A percentile compares a stretch with the other conserved stretches of the same genome.
These are phyloP conservation scores for Farysia itapuensis DNA, from an alignment of 1,284 basidiomycete species.

Conservation along the genomic window DNA sequence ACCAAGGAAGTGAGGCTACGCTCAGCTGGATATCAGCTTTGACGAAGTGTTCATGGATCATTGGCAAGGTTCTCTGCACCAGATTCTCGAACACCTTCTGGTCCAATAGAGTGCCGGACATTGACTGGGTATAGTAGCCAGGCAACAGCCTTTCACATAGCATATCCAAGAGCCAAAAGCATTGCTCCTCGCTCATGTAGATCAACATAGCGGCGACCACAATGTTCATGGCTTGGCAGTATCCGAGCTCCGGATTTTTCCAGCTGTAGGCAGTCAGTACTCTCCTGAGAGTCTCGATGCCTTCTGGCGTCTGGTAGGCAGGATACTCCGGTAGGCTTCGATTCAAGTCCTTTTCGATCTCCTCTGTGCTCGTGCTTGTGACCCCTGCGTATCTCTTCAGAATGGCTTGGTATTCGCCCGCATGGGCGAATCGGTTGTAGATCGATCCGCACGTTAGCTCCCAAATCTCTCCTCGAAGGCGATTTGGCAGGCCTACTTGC, in stretches of 20 bases:
- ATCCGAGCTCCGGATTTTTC: constrained; percentile 79
- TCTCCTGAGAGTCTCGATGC: constrained; percentile 70
- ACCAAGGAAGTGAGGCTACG: constrained; percentile 97
- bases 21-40: constrained; percentile 92
- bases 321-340: constrained; percentile 63
- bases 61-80: constrained; percentile 72
- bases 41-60: constrained; percentile 91
- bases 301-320: constrained; percentile 52
- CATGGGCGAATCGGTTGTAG: constrained; percentile 80
- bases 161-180: constrained; percentile 95
- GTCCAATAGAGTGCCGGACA: constrained; percentile 97
- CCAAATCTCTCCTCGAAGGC: constrained; percentile 96
- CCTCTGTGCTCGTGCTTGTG: constrained; percentile 87
- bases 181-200: constrained; percentile 98
- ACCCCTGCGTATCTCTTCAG: constrained; percentile 78
- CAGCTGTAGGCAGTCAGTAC: constrained; percentile 96
- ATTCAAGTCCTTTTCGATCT: constrained; percentile 98
- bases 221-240: constrained; percentile 67
- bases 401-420: constrained; percentile 79
- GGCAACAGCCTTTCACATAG: constrained; percentile 91
- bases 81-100: constrained; percentile 97
- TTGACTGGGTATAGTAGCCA: constrained; percentile 96
- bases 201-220: constrained; percentile 83
- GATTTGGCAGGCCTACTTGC: constrained; percentile 93
- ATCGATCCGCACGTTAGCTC: constrained; percentile 93